A percentile compares a stretch with the other conserved stretches of the same genome.
Evolutionary conservation across 116 monocot species (phyloP).

Genomic region (Dioscorea cayenensis): DNA sequence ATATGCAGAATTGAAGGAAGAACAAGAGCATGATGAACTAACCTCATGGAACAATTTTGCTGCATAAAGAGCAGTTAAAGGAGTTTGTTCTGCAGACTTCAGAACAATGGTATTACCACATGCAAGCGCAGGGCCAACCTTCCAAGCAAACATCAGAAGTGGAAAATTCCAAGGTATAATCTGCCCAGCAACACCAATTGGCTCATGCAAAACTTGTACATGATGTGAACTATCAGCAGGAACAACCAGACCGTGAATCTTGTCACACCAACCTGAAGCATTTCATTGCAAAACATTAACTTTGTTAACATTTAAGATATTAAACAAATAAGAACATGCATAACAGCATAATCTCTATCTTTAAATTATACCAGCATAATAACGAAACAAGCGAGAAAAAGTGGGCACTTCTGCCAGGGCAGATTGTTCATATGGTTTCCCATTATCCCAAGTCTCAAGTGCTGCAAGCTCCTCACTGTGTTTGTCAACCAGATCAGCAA

Average conservation of each 20-base stretch:
- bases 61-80: slow-evolving; percentile 28
- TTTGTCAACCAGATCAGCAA: slow-evolving; percentile 35
- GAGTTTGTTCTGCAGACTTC: slow-evolving; percentile 46
- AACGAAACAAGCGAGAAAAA: slow-evolving; percentile 9
- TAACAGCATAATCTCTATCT: neutral
- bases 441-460: slow-evolving; percentile 32
- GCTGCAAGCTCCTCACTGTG: slow-evolving; percentile 28
- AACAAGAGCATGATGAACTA: neutral
- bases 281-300: neutral
- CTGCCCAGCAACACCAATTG: slow-evolving; percentile 38
- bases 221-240: slow-evolving; percentile 14
- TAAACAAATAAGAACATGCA: neutral
- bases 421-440: slow-evolving; percentile 13
- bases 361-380: slow-evolving; percentile 27
- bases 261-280: slow-evolving; percentile 14
- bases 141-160: slow-evolving; percentile 25
- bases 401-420: neutral
- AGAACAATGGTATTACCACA: slow-evolving; percentile 41
- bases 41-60: slow-evolving; percentile 34
- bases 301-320: neutral
- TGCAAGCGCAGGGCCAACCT: slow-evolving; percentile 35
- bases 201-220: slow-evolving; percentile 36
- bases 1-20: neutral
- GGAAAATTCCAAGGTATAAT: slow-evolving; percentile 53
- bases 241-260: slow-evolving; percentile 34